Percentiles rank a stretch among this genome's conserved stretches.
Evolutionary conservation across 768 basidiomycete species (phyloP).

Genomic region (Lactarius trivialis): DNA sequence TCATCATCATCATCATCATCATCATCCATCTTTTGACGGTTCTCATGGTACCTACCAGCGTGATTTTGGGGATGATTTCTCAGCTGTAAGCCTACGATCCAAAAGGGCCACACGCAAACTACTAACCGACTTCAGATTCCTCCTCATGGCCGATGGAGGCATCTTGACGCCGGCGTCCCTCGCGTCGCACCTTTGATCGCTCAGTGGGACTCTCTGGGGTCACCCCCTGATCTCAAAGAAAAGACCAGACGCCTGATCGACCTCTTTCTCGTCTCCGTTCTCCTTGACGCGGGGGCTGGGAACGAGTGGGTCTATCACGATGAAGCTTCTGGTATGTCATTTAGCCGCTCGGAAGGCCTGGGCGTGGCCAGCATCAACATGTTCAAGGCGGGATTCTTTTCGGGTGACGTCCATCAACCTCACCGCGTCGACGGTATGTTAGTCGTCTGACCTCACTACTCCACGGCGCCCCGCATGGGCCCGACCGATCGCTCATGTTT

Average conservation of each 20-base stretch:
- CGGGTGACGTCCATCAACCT: slow-evolving; percentile 52
- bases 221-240: slow-evolving; percentile 46
- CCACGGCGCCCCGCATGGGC: slow-evolving; percentile 2
- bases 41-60: slow-evolving; percentile 40
- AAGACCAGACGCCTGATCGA: slow-evolving; percentile 74
- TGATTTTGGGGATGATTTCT: slow-evolving; percentile 70
- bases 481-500: slow-evolving; percentile 10
- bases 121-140: slow-evolving; percentile 48
- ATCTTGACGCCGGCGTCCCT: slow-evolving; percentile 63
- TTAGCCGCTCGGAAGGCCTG: slow-evolving; percentile 70
- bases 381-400: slow-evolving; percentile 83
- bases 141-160: slow-evolving; percentile 86
- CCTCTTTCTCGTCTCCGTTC: slow-evolving; percentile 83
- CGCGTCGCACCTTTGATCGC: slow-evolving; percentile 57
- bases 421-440: slow-evolving; percentile 73
- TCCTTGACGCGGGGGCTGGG: slow-evolving; percentile 93
- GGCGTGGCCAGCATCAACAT: slow-evolving; percentile 88
- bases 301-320: slow-evolving; percentile 75
- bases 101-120: not conserved
- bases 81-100: slow-evolving; percentile 39
- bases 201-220: slow-evolving; percentile 43
- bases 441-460: slow-evolving; percentile 11
- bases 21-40: not conserved
- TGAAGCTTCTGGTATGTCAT: slow-evolving; percentile 43
- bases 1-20: not conserved